A percentile compares a stretch with the other conserved stretches of the same genome.
Conservation (phyloP, 2,329 filamentous ascomycete species). For the Plectosphaerella sp. region DNA sequence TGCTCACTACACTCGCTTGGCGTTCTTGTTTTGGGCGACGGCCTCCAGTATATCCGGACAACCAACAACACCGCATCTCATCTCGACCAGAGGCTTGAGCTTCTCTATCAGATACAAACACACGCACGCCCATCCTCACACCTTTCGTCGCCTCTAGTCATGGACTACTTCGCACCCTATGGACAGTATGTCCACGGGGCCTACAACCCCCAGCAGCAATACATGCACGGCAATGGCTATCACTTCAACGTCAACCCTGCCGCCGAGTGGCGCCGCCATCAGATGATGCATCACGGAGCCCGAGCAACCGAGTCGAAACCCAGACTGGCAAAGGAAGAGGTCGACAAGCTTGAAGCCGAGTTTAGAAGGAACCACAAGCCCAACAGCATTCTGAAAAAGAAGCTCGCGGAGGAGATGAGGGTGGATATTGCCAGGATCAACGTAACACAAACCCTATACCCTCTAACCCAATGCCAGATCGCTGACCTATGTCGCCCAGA, state of each 20-base stretch:
- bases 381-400: slow-evolving; percentile 56
- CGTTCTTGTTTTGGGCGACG: not conserved
- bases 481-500: slow-evolving; percentile 38
- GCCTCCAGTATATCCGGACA: too few species aligned
- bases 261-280: slow-evolving; percentile 2
- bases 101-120: too few species aligned
- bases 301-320: slow-evolving; percentile 45
- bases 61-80: too few species aligned
- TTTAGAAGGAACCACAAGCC: slow-evolving; percentile 63
- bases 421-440: slow-evolving; percentile 63
- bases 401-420: slow-evolving; percentile 55
- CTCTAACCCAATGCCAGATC: not conserved
- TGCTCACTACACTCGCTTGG: not conserved
- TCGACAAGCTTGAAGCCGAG: slow-evolving; percentile 54
- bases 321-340: slow-evolving; percentile 53
- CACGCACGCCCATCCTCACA: not conserved
- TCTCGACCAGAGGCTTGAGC: too few species aligned
- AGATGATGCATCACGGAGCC: slow-evolving; percentile 12
- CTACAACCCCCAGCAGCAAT: slow-evolving; percentile 5
- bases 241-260: not conserved
- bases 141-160: not conserved
- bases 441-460: slow-evolving; percentile 28
- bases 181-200: slow-evolving; percentile 5
- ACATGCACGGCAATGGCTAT: slow-evolving; percentile 10
- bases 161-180: slow-evolving; percentile 11